Evolutionary conservation across 176 grass and related monocot genomes (phyloP).

Genomic region (Zizania latifolia): DNA sequence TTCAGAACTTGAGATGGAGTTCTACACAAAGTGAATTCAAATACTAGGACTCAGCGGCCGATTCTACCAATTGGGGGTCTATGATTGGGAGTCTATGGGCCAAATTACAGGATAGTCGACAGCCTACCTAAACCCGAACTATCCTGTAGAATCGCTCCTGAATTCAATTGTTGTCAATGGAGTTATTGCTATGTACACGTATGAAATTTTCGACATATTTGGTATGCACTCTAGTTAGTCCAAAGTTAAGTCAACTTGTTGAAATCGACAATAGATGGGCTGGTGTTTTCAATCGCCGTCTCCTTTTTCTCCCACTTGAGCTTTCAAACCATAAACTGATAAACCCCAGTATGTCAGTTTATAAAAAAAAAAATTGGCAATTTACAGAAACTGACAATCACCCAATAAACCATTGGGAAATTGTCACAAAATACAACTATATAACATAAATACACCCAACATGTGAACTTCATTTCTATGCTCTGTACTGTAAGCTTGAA

Average conservation of each 20-base stretch:
- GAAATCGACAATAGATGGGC: neutral
- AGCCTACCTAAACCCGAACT: no score
- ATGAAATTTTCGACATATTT: neutral
- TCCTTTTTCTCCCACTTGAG: neutral
- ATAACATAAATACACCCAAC: neutral
- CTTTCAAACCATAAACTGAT: neutral
- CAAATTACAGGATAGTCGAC: no score
- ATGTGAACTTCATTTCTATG: neutral
- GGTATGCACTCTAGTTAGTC: neutral
- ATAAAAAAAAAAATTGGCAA: neutral
- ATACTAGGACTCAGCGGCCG: no score
- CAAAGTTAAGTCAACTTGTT: constrained; percentile 18
- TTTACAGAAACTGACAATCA: neutral
- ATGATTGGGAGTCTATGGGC: no score
- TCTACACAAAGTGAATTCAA: neutral
- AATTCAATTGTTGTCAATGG: neutral
- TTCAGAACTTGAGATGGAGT: neutral
- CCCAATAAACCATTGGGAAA: neutral
- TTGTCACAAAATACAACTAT: neutral
- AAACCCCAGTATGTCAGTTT: neutral
- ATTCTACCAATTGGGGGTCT: no score
- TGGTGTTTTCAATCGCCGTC: neutral
- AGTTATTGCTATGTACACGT: neutral
- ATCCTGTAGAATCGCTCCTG: no score
- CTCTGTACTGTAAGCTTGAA: neutral